These are phyloP conservation scores for Rhizopus microsporus DNA, from an alignment of 371 early-diverging fungal species.

Conservation along the genomic window DNA sequence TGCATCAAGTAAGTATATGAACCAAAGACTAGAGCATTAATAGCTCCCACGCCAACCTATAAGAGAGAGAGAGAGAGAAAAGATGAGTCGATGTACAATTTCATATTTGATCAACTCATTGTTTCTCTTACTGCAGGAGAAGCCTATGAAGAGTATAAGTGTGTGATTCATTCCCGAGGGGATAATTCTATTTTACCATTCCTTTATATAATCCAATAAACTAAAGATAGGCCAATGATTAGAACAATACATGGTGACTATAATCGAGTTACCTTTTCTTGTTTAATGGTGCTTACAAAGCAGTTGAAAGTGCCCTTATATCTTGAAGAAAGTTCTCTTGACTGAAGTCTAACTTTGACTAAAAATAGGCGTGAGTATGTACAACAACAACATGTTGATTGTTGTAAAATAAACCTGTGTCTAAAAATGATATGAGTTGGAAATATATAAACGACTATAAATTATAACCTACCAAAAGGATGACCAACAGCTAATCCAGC, in stretches of 20 bases:
- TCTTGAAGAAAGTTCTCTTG: conserved; percentile 50
- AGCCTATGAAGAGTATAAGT: conserved; percentile 30
- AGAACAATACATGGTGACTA: not conserved
- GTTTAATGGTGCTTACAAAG: conserved; percentile 54
- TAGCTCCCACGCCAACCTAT: conserved; percentile 65
- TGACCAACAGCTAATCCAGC: conserved; percentile 68
- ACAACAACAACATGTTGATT: not conserved
- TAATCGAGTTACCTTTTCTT: conserved; percentile 55
- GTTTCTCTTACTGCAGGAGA: conserved; percentile 51
- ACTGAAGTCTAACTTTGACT: conserved; percentile 64
- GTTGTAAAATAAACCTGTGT: conserved; percentile 34
- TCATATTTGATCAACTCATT: not conserved
- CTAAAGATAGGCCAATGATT: conserved; percentile 24
- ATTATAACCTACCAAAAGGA: conserved; percentile 58
- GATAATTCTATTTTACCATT: conserved; percentile 46
- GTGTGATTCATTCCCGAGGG: not conserved
- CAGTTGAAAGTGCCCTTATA: conserved; percentile 69
- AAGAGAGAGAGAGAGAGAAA: conserved; percentile 5
- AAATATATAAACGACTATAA: not conserved
- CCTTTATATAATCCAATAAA: conserved; percentile 66
- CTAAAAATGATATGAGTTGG: conserved; percentile 18
- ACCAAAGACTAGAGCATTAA: conserved; percentile 71
- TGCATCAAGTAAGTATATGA: conserved; percentile 61
- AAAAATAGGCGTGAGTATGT: conserved; percentile 1
- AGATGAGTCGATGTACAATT: not conserved